Conservation (phyloP, 2,329 filamentous ascomycete genomes). For the Penicillium thymicola region DNA sequence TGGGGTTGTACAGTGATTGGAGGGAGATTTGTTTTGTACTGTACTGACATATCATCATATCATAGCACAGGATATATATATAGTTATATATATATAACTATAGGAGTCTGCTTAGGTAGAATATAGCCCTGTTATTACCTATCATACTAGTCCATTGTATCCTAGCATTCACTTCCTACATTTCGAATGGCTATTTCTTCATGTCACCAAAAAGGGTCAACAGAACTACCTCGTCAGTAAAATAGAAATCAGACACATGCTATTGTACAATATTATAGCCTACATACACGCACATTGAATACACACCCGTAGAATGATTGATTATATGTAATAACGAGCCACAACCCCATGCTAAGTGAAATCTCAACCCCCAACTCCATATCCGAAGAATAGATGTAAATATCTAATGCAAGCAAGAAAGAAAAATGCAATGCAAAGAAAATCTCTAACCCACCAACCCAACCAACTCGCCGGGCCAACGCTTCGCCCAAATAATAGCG, state of each 20-base stretch:
- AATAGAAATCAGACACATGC: neutral
- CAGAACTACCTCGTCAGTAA: neutral
- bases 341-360: conserved; percentile 4
- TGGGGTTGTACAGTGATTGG: neutral
- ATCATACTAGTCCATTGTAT: neutral
- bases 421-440: neutral
- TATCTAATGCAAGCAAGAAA: conserved; percentile 1
- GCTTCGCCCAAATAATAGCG: conserved; percentile 73
- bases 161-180: neutral
- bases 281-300: neutral
- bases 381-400: neutral
- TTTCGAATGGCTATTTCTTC: neutral
- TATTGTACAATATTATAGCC: neutral
- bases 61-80: neutral
- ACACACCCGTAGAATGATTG: neutral
- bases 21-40: neutral
- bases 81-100: too few species aligned
- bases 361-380: neutral
- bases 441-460: conserved; percentile 61
- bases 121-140: neutral
- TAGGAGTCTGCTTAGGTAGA: neutral
- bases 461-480: conserved; percentile 80
- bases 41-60: neutral
- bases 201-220: too few species aligned
- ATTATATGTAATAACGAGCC: neutral